phyloP scores from a whole-genome alignment of 2,329 filamentous ascomycete species.

The Fusarium verticillioides region DNA sequence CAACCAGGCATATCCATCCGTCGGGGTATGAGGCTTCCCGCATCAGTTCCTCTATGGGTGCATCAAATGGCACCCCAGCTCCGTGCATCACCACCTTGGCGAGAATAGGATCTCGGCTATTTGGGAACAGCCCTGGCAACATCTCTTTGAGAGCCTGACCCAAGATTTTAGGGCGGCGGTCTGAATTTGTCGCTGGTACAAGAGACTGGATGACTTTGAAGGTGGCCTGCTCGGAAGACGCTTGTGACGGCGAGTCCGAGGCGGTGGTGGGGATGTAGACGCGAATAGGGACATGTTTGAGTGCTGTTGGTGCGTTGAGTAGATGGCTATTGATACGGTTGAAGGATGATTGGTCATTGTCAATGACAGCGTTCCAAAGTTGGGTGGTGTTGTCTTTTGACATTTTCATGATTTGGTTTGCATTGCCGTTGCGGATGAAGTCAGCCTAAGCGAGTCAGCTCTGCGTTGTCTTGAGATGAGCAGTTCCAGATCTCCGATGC shows the following conservation, averaged over 20 bases:
- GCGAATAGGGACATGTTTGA: constrained; percentile 87
- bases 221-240: constrained; percentile 55
- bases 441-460: constrained; percentile 68
- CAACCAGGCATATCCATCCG: constrained; percentile 87
- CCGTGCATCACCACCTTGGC: constrained; percentile 90
- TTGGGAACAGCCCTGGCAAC: constrained; percentile 87
- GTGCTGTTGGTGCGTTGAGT: constrained; percentile 77
- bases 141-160: constrained; percentile 81
- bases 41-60: constrained; percentile 85
- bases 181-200: constrained; percentile 61
- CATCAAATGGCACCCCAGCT: constrained; percentile 80
- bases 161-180: constrained; percentile 62
- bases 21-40: constrained; percentile 87
- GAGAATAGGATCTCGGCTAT: constrained; percentile 82
- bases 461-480: not conserved
- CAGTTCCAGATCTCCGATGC: not conserved
- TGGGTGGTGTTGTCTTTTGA: constrained; percentile 85
- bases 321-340: constrained; percentile 79
- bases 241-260: constrained; percentile 48
- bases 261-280: constrained; percentile 78
- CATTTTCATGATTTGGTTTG: constrained; percentile 89
- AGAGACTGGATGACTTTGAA: constrained; percentile 82
- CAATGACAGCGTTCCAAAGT: constrained; percentile 83
- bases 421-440: constrained; percentile 87
- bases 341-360: constrained; percentile 80